Evolutionary conservation across 140 eudicot genomes (phyloP).

Genomic region (Ambrosia hybrid): DNA sequence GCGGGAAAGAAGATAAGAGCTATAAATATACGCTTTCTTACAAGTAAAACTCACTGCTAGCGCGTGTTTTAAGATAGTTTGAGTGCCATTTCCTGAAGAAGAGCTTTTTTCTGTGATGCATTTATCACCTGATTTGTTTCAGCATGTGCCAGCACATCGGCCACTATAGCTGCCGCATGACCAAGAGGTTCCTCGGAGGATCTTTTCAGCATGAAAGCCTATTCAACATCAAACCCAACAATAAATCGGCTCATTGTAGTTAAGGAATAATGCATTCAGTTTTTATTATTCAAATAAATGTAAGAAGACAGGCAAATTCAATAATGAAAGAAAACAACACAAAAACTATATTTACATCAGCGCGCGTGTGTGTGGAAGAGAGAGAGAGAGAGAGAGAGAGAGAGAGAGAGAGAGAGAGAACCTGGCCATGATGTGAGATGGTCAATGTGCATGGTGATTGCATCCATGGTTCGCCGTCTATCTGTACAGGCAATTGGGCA

Average conservation of each 20-base stretch:
- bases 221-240: constrained; percentile 12
- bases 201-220: constrained; percentile 95
- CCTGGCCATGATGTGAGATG: constrained; percentile 98
- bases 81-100: constrained; percentile 94
- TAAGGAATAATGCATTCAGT: not conserved
- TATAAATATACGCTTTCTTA: constrained; percentile 27
- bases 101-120: constrained; percentile 77
- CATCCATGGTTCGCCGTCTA: constrained; percentile 97
- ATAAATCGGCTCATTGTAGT: not conserved
- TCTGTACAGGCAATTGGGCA: constrained; percentile 85
- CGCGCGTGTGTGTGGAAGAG: not conserved
- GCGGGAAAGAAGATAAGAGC: not conserved
- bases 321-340: not conserved
- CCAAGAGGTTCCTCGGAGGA: constrained; percentile 96
- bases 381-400: constrained; percentile 34
- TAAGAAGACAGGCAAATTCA: not conserved
- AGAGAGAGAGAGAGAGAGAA: constrained; percentile 14
- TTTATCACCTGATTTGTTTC: constrained; percentile 74
- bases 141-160: constrained; percentile 91
- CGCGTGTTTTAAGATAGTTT: constrained; percentile 48
- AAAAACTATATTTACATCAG: not conserved
- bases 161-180: constrained; percentile 86
- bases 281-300: not conserved
- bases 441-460: constrained; percentile 85
- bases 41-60: constrained; percentile 21